Evolutionary conservation across 2,329 filamentous ascomycete genomes (phyloP), one percentile per base, ranked within the genome.

Genomic region (Fusarium piperis): DNA sequence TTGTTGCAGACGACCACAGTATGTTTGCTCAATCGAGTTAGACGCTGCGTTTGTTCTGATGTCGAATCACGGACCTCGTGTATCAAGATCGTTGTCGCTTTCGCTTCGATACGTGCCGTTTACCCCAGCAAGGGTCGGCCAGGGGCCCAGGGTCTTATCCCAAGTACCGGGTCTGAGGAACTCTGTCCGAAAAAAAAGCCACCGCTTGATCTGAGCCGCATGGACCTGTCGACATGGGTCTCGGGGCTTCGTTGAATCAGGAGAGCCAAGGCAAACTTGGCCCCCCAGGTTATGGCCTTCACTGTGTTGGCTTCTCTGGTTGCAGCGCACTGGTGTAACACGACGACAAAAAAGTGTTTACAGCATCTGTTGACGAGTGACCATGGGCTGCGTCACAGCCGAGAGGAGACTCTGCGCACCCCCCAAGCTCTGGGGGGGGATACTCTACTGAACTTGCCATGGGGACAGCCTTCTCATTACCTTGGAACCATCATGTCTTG

Each of bases 331-430:
- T n/a, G 23, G 35, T 16, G 71, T 75, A 65, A 67, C 74, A 76
- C 74, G 35, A 23, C 11, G 18, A 56, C 36, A 53, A 63, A 51
- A 13, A 51, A 63, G 56, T 36, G 56, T 62, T 52, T 61, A 62
- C 56, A 68, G 53, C 57, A 64, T 65, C 48, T 72, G 23, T 65
- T 76, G 58, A 69, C 56, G 66, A 75, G 57, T 71, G 63, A 74
- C 64, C 56, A 62, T 65, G 64, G 59, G 64, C 51, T 64, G 73
- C 65, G 66, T 68, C 52, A 74, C 71, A 65, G 59, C 48, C 67
- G 66, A 71, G 64, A 39, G 26, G 23, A 35, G 56, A 30, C 53
- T 59, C 59, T 52, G 59, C 53, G 23, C 53, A 59, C 62, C 18
- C 63, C 68, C 36, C n/a, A 39, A 35, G 59, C 39, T 60, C 30